Evolutionary conservation across 768 basidiomycete genomes (phyloP).

Genomic region (Panellus pusillus): DNA sequence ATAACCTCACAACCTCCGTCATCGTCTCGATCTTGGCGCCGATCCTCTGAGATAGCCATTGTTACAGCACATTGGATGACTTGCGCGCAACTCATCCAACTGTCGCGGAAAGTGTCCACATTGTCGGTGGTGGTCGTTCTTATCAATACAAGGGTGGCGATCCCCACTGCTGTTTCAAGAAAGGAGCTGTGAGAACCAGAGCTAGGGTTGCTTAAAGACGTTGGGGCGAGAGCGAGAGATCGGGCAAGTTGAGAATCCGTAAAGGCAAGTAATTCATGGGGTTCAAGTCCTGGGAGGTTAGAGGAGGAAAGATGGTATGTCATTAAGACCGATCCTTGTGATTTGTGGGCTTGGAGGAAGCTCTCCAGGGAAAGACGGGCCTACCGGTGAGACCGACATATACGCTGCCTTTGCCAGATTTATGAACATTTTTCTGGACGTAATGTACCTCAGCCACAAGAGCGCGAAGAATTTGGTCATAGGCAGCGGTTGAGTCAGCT

Average conservation of each 20-base stretch:
- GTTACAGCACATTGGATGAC: conserved; percentile 27
- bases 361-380: neutral
- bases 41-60: conserved; percentile 26
- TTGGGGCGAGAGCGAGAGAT: conserved; percentile 4
- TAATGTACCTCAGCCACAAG: conserved; percentile 25
- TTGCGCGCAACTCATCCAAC: conserved; percentile 21
- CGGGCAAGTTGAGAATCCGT: conserved; percentile 24
- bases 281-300: conserved; percentile 1
- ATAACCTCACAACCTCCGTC: conserved; percentile 58
- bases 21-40: conserved; percentile 18
- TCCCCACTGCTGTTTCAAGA: conserved; percentile 41
- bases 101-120: conserved; percentile 5
- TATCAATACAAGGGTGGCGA: conserved; percentile 36
- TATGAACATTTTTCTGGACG: conserved; percentile 23
- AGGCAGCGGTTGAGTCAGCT: conserved; percentile 7
- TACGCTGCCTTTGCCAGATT: conserved; percentile 23
- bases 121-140: conserved; percentile 18
- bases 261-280: conserved; percentile 10
- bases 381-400: conserved; percentile 30
- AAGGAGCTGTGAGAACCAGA: conserved; percentile 33
- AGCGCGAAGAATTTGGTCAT: conserved; percentile 25
- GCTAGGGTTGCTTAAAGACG: conserved; percentile 12
- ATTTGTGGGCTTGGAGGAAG: neutral
- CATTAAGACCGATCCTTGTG: conserved; percentile 19
- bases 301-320: conserved; percentile 12